Percentiles rank a stretch among this genome's conserved stretches.
These are phyloP conservation scores for Didymella exigua DNA, from an alignment of 2,329 filamentous ascomycete species.

Conservation along the genomic window DNA sequence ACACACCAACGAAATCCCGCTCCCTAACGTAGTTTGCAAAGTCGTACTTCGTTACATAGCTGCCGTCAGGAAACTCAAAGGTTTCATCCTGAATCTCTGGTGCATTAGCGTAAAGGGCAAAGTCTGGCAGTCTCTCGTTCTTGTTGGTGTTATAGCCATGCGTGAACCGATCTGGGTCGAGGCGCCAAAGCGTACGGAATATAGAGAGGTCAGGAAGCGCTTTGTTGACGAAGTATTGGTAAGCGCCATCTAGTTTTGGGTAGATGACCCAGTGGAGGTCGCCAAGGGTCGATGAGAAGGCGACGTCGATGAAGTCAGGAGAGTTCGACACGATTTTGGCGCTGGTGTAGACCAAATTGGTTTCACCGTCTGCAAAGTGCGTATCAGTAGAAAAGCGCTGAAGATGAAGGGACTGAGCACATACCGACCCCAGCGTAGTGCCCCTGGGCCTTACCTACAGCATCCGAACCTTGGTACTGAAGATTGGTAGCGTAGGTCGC, in stretches of 20 bases:
- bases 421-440: constrained; percentile 49
- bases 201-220: constrained; percentile 53
- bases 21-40: constrained; percentile 46
- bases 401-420: neutral
- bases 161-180: constrained; percentile 54
- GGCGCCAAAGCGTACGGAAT: constrained; percentile 54
- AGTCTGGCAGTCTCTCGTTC: constrained; percentile 51
- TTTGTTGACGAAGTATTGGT: constrained; percentile 58
- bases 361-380: constrained; percentile 39
- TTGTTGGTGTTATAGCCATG: constrained; percentile 52
- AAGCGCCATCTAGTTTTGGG: constrained; percentile 53
- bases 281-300: constrained; percentile 51
- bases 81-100: constrained; percentile 58
- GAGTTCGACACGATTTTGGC: constrained; percentile 40
- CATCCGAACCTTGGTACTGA: constrained; percentile 42
- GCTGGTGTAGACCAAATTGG: constrained; percentile 52
- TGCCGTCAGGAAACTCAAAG: constrained; percentile 51
- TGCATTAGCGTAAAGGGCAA: constrained; percentile 47
- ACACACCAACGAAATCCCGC: constrained; percentile 54
- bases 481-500: constrained; percentile 43
- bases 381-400: neutral
- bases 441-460: constrained; percentile 43
- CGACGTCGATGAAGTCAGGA: constrained; percentile 52
- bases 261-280: constrained; percentile 58
- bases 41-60: constrained; percentile 58